Evolutionary conservation across 2,329 filamentous ascomycete species (phyloP).

Genomic region (Ophiostoma triangulosporum): DNA sequence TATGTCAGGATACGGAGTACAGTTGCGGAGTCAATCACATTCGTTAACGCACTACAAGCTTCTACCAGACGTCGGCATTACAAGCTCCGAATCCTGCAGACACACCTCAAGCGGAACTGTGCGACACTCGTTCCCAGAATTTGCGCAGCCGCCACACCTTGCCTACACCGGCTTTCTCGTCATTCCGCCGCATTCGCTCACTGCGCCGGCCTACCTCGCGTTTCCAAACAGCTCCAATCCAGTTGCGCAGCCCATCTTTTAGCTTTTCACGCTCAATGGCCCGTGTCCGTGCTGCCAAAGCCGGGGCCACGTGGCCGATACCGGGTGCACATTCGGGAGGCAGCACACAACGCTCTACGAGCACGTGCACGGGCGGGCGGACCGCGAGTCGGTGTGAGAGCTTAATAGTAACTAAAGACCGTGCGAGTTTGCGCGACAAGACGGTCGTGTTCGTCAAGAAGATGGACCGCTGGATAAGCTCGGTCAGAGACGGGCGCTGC

Average conservation of each 20-base stretch:
- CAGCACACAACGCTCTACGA: constrained; percentile 51
- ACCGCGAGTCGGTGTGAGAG: constrained; percentile 47
- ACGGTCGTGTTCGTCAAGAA: constrained; percentile 54
- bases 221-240: constrained; percentile 47
- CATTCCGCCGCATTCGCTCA: constrained; percentile 32
- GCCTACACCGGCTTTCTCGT: constrained; percentile 39
- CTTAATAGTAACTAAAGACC: constrained; percentile 51
- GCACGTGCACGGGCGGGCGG: constrained; percentile 43
- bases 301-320: constrained; percentile 35
- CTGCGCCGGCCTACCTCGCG: constrained; percentile 36
- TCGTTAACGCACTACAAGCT: background rate
- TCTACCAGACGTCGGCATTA: too few relatives aligned
- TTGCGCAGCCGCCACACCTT: constrained; percentile 47
- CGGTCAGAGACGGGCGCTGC: constrained; percentile 43
- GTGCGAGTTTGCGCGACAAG: constrained; percentile 48
- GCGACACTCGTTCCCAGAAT: constrained; percentile 52
- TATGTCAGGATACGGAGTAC: too few relatives aligned
- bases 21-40: background rate
- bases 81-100: too few relatives aligned
- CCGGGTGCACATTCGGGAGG: constrained; percentile 49
- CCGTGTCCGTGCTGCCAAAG: constrained; percentile 46
- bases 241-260: constrained; percentile 51
- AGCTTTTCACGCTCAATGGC: constrained; percentile 53
- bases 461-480: constrained; percentile 51
- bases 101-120: constrained; percentile 14